A percentile compares a stretch with the other conserved stretches of the same genome.
Evolutionary conservation across 2,329 filamentous ascomycete species (phyloP).

Genomic region (Trichoderma afroharzianum): DNA sequence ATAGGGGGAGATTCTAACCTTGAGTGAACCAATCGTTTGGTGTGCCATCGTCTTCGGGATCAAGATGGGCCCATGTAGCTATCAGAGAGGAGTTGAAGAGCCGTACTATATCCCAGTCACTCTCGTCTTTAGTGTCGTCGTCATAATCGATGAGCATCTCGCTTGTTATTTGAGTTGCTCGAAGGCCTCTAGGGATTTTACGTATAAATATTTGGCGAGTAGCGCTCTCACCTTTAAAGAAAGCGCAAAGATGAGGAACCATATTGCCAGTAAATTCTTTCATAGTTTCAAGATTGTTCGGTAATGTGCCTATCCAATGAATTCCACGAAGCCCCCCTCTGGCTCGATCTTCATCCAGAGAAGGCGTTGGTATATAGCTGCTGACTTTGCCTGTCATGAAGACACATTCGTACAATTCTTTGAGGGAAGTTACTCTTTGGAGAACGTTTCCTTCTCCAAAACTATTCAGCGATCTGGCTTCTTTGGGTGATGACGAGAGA

Average conservation of each 20-base stretch:
- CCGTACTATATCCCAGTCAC: background rate
- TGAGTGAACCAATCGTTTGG: constrained; percentile 6
- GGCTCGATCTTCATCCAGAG: background rate
- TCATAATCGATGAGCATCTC: constrained; percentile 6
- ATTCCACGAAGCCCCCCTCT: background rate
- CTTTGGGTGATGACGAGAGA: background rate
- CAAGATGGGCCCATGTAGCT: background rate
- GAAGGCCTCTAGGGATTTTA: background rate
- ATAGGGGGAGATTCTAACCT: background rate
- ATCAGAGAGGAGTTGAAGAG: background rate
- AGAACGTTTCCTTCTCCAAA: background rate
- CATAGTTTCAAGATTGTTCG: background rate
- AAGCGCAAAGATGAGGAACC: background rate
- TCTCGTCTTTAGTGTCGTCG: background rate
- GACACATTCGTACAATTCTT: background rate
- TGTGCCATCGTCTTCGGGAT: constrained; percentile 6
- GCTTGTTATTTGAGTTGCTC: background rate
- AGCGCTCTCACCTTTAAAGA: constrained; percentile 6
- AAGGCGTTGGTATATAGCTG: background rate
- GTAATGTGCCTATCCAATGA: background rate
- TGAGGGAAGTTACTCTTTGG: background rate
- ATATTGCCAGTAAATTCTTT: constrained; percentile 3
- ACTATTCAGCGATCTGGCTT: background rate
- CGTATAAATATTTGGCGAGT: background rate
- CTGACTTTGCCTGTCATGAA: background rate